Evolutionary conservation across 2,329 filamentous ascomycete genomes (phyloP), one percentile per base, ranked within the genome.

Genomic region (Pseudogymnoascus sp.): DNA sequence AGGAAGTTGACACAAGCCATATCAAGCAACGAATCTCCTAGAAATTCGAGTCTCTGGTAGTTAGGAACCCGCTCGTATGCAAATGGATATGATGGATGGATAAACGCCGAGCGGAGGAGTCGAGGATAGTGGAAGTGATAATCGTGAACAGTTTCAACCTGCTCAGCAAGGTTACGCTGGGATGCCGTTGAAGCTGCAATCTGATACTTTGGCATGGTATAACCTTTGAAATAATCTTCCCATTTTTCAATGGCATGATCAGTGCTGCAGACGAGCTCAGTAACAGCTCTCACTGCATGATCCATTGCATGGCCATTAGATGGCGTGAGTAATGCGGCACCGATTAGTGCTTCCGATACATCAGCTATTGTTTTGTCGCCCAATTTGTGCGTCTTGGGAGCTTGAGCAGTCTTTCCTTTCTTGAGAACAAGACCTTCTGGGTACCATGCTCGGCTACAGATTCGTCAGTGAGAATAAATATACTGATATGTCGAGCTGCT

Each of bases 291-390:
- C 18, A 87, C 80, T 0, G 85, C 85, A 71, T 83, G 71, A 69
- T 87, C 81, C 69, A 86, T 81, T 62, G 75, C 71, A 18, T 70
- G 71, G 1, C 69, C 69, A 4, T 76, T 68, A 5, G 69, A 66
- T 42, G 71, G 71, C 0, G 79, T 81, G 39, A 88, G 74, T 60
- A 87, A 86, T 0, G 92, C 88, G 2, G 93, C 94, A 5, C 93
- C 94, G 58, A 99, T 97, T 62, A 97, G 76, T 0, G 94, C 93
- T 72, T 97, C 94, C 64, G 90, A 96, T 0, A 97, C 92, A 73
- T 97, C 94, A 3, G 94, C 93, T 69, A 96, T 87, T 0, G 89
- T 88, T 77, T 99, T 99, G 74, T 96, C 89, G 0, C 86, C 87
- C 1, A 99, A 81, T 0, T 76, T 77, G 70, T 97, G 92, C 8